phyloP scores from a whole-genome alignment of 768 basidiomycete genomes.

The Suillus subalutaceus region DNA sequence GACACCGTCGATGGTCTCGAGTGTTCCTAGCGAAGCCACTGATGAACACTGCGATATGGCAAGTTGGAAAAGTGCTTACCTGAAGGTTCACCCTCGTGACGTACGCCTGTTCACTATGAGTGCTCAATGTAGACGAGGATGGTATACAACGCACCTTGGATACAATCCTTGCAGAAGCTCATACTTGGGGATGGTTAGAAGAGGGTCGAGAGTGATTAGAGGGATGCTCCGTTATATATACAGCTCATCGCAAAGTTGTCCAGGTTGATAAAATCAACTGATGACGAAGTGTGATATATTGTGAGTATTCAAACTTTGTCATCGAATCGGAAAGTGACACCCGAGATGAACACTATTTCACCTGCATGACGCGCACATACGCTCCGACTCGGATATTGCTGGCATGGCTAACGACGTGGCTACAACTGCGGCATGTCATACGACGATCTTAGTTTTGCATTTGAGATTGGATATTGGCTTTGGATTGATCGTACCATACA shows the following conservation, averaged over 20 bases:
- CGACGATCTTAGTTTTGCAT: background rate
- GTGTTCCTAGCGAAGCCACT: slow-evolving; percentile 40
- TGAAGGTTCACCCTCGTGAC: slow-evolving; percentile 49
- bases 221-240: background rate
- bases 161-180: slow-evolving; percentile 59
- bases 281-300: background rate
- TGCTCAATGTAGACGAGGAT: background rate
- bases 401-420: background rate
- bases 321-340: background rate
- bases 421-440: background rate
- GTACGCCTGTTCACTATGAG: slow-evolving; percentile 41
- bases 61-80: slow-evolving; percentile 31
- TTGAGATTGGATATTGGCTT: background rate
- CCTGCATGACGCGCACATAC: background rate
- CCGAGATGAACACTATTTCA: background rate
- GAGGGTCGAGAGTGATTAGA: background rate
- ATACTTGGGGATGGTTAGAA: slow-evolving; percentile 28
- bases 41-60: background rate
- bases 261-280: background rate
- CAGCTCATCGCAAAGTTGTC: background rate
- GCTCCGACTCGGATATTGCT: background rate
- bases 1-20: slow-evolving; percentile 50
- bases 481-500: background rate
- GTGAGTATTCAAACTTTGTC: background rate
- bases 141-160: slow-evolving; percentile 44